A percentile compares a stretch with the other conserved stretches of the same genome.
Evolutionary conservation across 1,284 basidiomycete species (phyloP).

Genomic region (Cutaneotrichosporon sp.): DNA sequence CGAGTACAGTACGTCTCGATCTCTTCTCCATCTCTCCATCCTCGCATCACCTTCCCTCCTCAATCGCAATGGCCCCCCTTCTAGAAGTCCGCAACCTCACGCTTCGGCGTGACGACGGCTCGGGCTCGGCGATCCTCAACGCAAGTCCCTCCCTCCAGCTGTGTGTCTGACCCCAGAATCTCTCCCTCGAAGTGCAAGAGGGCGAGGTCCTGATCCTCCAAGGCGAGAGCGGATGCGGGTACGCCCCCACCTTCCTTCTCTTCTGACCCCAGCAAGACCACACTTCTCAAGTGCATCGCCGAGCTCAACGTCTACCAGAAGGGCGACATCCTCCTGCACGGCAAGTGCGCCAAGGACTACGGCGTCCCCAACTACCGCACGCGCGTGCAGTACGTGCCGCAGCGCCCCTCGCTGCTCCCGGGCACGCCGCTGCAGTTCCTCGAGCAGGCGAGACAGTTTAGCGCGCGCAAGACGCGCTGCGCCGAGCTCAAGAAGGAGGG

Average conservation of each 20-base stretch:
- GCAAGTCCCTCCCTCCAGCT: conserved; percentile 18
- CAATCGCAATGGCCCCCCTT: conserved; percentile 7
- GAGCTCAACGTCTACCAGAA: conserved; percentile 69
- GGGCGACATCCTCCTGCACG: conserved; percentile 66
- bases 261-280: conserved; percentile 63
- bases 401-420: conserved; percentile 77
- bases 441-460: conserved; percentile 60
- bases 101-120: conserved; percentile 39
- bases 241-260: conserved; percentile 28
- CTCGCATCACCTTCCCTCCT: background rate
- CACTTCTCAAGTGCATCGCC: conserved; percentile 76
- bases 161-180: conserved; percentile 46
- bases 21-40: background rate
- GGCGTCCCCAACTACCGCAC: conserved; percentile 75
- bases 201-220: conserved; percentile 72
- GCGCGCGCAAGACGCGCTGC: conserved; percentile 56
- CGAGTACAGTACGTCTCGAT: background rate
- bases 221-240: conserved; percentile 72
- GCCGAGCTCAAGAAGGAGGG: conserved; percentile 21
- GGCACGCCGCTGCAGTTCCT: conserved; percentile 75
- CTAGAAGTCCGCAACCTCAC: conserved; percentile 34
- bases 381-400: conserved; percentile 77
- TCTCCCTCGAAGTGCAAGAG: conserved; percentile 65
- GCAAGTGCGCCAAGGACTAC: conserved; percentile 60
- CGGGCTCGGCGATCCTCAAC: conserved; percentile 42